Evolutionary conservation across 2,329 filamentous ascomycete species (phyloP).

Genomic region (Aspergillus brunneoviolaceus): DNA sequence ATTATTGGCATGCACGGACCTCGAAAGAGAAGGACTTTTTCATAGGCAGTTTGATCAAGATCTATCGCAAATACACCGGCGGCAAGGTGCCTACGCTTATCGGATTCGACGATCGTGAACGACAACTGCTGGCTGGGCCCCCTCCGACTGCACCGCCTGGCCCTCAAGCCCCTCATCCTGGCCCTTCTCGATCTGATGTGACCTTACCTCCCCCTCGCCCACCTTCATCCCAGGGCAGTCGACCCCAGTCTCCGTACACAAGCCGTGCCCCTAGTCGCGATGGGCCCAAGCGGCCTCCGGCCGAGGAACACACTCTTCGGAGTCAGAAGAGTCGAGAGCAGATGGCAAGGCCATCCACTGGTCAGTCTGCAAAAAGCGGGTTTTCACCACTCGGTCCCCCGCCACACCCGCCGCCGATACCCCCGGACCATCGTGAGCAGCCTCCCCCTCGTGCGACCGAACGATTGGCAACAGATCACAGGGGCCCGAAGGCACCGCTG

Average conservation of each 20-base stretch:
- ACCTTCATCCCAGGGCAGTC: conserved; percentile 28
- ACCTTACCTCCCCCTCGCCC: conserved; percentile 28
- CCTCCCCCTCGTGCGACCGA: conserved; percentile 26
- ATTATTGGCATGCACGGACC: conserved; percentile 94
- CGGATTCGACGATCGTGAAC: conserved; percentile 79
- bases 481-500: conserved; percentile 15
- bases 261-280: conserved; percentile 40
- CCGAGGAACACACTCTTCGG: conserved; percentile 40
- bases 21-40: conserved; percentile 99
- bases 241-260: conserved; percentile 31
- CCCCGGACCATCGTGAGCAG: conserved; percentile 25
- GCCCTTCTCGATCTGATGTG: conserved; percentile 24
- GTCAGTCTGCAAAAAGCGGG: conserved; percentile 33
- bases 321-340: conserved; percentile 43
- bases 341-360: conserved; percentile 37
- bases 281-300: conserved; percentile 32
- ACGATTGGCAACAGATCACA: conserved; percentile 20
- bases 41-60: conserved; percentile 92
- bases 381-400: conserved; percentile 33
- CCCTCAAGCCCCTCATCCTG: conserved; percentile 25
- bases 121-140: conserved; percentile 69
- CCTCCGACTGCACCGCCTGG: conserved; percentile 16
- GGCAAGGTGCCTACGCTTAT: conserved; percentile 75
- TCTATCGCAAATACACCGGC: conserved; percentile 93
- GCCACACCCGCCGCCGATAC: conserved; percentile 25